A percentile compares a stretch with the other conserved stretches of the same genome.
phyloP scores from a whole-genome alignment of 768 basidiomycete species.

The Amanita polypyramis region DNA sequence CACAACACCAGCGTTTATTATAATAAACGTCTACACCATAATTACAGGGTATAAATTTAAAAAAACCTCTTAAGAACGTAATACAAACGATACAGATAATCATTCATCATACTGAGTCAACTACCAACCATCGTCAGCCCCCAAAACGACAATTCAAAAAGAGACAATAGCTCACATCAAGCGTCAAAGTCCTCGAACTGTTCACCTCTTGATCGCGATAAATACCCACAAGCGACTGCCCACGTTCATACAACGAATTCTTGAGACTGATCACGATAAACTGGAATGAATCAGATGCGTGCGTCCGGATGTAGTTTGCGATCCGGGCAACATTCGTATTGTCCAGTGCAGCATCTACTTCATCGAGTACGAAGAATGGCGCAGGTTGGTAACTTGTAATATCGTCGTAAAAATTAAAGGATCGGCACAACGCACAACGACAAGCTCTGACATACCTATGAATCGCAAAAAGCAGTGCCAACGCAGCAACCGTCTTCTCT shows the following conservation, averaged over 20 bases:
- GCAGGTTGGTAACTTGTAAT: constrained; percentile 81
- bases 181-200: constrained; percentile 82
- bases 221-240: constrained; percentile 86
- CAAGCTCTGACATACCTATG: constrained; percentile 50
- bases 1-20: no score
- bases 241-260: constrained; percentile 83
- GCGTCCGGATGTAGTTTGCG: constrained; percentile 83
- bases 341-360: constrained; percentile 95
- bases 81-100: no score
- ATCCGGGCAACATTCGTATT: constrained; percentile 98
- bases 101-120: constrained; percentile 4
- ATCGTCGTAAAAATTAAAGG: neutral
- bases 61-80: no score
- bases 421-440: neutral
- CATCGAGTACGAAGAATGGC: constrained; percentile 97
- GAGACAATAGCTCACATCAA: constrained; percentile 54
- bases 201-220: constrained; percentile 92
- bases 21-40: no score
- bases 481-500: constrained; percentile 95
- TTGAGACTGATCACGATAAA: constrained; percentile 98
- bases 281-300: constrained; percentile 81
- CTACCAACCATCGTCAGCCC: neutral
- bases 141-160: neutral
- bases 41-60: no score
- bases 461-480: constrained; percentile 94